Evolutionary conservation across 2,329 filamentous ascomycete genomes (phyloP).

Genomic region (Aschersonia sp.): DNA sequence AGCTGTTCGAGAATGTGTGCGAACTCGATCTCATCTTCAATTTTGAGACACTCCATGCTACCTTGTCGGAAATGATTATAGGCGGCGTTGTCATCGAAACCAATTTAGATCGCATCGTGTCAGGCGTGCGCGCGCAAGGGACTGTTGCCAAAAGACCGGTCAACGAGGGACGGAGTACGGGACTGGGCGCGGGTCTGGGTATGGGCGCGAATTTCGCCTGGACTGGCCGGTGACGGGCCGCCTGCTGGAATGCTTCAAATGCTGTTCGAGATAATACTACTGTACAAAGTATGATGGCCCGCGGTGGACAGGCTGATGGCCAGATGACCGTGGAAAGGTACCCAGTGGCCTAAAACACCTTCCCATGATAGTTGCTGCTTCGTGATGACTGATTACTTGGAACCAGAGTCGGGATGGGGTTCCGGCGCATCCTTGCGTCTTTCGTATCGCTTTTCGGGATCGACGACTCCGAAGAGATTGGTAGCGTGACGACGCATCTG

Average conservation of each 20-base stretch:
- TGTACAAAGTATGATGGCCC: neutral
- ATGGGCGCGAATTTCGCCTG: conserved; percentile 47
- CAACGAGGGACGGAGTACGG: conserved; percentile 45
- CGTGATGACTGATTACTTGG: conserved; percentile 5
- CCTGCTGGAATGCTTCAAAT: neutral
- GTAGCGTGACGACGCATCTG: conserved; percentile 22
- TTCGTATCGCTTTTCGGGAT: conserved; percentile 27
- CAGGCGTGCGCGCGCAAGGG: conserved; percentile 66
- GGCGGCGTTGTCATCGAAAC: conserved; percentile 93
- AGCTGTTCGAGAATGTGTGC: conserved; percentile 95
- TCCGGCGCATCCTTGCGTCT: conserved; percentile 22
- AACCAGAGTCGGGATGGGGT: conserved; percentile 9
- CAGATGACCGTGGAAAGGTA: no score
- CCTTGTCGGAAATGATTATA: conserved; percentile 85
- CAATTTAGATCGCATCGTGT: conserved; percentile 72
- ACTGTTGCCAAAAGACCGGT: conserved; percentile 66
- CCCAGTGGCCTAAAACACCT: no score
- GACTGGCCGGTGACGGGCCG: conserved; percentile 19
- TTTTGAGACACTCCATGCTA: conserved; percentile 89
- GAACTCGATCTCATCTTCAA: conserved; percentile 98
- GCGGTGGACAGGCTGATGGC: no score
- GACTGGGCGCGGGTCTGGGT: conserved; percentile 33
- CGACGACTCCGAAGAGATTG: conserved; percentile 24
- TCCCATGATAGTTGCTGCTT: neutral
- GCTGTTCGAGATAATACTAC: neutral